Evolutionary conservation across 2,329 filamentous ascomycete genomes (phyloP).

Genomic region (Herpomyces periplanetae): DNA sequence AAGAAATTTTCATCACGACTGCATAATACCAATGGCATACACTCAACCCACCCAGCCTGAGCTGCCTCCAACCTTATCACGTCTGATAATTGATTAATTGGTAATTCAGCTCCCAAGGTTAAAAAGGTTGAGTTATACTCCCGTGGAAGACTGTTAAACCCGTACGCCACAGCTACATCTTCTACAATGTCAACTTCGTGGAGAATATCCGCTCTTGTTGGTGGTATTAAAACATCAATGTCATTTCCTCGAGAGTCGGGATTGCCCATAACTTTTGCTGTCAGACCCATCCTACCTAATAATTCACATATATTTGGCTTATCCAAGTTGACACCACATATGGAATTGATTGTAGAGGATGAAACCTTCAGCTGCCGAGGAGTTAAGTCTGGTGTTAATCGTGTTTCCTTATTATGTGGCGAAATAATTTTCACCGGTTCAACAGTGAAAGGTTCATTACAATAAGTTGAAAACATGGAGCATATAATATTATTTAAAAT

Average conservation of each 20-base stretch:
- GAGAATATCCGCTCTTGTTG: slow-evolving; percentile 67
- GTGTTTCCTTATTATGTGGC: slow-evolving; percentile 47
- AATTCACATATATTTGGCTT: slow-evolving; percentile 36
- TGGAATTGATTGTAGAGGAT: slow-evolving; percentile 68
- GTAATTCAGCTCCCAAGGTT: slow-evolving; percentile 47
- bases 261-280: slow-evolving; percentile 29
- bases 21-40: slow-evolving; percentile 80
- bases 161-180: slow-evolving; percentile 78
- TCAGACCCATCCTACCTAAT: slow-evolving; percentile 55
- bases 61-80: slow-evolving; percentile 61
- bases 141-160: slow-evolving; percentile 77
- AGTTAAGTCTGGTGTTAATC: slow-evolving; percentile 41
- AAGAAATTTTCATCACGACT: slow-evolving; percentile 93
- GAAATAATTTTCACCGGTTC: slow-evolving; percentile 78
- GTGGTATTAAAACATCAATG: slow-evolving; percentile 42
- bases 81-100: slow-evolving; percentile 74
- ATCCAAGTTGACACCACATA: slow-evolving; percentile 40
- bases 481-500: slow-evolving; percentile 85
- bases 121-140: slow-evolving; percentile 50
- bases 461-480: slow-evolving; percentile 85
- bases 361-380: slow-evolving; percentile 40
- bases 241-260: slow-evolving; percentile 22
- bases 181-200: slow-evolving; percentile 98
- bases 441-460: slow-evolving; percentile 50
- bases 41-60: slow-evolving; percentile 83